Evolutionary conservation across 768 basidiomycete species (phyloP).

Genomic region (Russula foetens): DNA sequence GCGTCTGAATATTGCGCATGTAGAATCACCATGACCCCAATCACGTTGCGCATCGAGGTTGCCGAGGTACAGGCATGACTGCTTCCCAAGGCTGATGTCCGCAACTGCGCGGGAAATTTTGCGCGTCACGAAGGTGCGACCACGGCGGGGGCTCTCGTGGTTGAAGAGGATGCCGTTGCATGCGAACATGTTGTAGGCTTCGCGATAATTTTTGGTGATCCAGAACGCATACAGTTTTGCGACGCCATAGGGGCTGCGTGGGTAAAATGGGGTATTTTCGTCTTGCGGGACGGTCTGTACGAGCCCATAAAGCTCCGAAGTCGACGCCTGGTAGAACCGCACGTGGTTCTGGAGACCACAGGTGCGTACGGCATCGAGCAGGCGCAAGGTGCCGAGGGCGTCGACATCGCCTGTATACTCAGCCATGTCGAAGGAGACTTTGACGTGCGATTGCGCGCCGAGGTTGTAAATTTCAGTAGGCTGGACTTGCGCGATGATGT

Average conservation of each 20-base stretch:
- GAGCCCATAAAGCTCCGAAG: conserved; percentile 95
- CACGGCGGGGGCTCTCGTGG: conserved; percentile 92
- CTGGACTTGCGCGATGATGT: conserved; percentile 90
- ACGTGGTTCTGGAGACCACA: conserved; percentile 90
- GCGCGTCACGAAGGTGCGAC: conserved; percentile 91
- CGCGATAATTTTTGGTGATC: conserved; percentile 89
- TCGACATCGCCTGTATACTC: conserved; percentile 99
- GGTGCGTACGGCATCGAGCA: conserved; percentile 93
- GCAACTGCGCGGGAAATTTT: conserved; percentile 92
- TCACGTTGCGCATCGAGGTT: conserved; percentile 94
- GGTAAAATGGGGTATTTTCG: conserved; percentile 97
- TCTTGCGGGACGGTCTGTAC: conserved; percentile 93
- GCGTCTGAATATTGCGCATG: background rate
- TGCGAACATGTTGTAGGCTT: conserved; percentile 94
- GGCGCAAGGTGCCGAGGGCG: conserved; percentile 87
- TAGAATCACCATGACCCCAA: conserved; percentile 84
- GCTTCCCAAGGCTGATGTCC: conserved; percentile 86
- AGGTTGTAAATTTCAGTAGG: conserved; percentile 98
- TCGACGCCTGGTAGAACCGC: conserved; percentile 96
- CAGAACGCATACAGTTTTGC: conserved; percentile 92
- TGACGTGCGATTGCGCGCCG: conserved; percentile 96
- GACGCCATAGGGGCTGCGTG: conserved; percentile 93
- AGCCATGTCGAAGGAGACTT: conserved; percentile 99
- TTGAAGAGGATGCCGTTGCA: conserved; percentile 98
- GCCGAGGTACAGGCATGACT: conserved; percentile 84